Conservation (phyloP, 805 yeast species). For the Teunomyces lycoperdinae region DNA sequence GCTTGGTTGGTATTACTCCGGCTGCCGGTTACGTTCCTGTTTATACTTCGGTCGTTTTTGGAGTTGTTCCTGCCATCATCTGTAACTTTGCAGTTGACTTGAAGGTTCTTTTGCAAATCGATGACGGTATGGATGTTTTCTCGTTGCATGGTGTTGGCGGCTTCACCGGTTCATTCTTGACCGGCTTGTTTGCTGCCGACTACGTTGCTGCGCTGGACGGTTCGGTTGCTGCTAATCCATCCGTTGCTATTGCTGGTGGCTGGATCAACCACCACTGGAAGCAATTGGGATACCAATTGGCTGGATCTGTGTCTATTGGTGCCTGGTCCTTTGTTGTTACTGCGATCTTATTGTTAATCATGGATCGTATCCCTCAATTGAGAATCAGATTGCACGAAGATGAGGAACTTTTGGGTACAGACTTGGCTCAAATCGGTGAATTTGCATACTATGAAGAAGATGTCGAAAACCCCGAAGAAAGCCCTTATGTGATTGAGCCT, state of each 20-base stretch:
- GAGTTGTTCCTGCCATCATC: slow-evolving; percentile 68
- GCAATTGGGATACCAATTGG: slow-evolving; percentile 87
- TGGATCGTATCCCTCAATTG: slow-evolving; percentile 78
- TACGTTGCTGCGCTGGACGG: slow-evolving; percentile 86
- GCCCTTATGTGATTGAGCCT: slow-evolving; percentile 70
- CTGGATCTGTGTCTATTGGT: slow-evolving; percentile 68
- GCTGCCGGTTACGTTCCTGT: slow-evolving; percentile 96
- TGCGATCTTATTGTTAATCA: slow-evolving; percentile 56
- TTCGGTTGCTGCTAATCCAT: slow-evolving; percentile 34
- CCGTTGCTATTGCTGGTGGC: slow-evolving; percentile 62
- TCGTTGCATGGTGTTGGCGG: slow-evolving; percentile 96
- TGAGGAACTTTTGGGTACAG: slow-evolving; percentile 86
- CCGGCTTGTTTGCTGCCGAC: slow-evolving; percentile 91
- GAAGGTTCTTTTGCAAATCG: slow-evolving; percentile 68
- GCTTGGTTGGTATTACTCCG: slow-evolving; percentile 93
- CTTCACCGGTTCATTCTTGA: slow-evolving; percentile 72
- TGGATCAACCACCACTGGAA: slow-evolving; percentile 81
- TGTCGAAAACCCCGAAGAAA: slow-evolving; percentile 18
- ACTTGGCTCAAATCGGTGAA: slow-evolving; percentile 88
- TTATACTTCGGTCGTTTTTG: slow-evolving; percentile 83
- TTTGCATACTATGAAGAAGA: slow-evolving; percentile 62
- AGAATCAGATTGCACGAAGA: slow-evolving; percentile 81
- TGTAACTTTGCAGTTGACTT: slow-evolving; percentile 87
- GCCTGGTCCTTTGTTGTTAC: slow-evolving; percentile 77
- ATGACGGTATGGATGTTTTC: slow-evolving; percentile 94